Evolutionary conservation across 768 basidiomycete genomes (phyloP).

Genomic region (Mycena venus): DNA sequence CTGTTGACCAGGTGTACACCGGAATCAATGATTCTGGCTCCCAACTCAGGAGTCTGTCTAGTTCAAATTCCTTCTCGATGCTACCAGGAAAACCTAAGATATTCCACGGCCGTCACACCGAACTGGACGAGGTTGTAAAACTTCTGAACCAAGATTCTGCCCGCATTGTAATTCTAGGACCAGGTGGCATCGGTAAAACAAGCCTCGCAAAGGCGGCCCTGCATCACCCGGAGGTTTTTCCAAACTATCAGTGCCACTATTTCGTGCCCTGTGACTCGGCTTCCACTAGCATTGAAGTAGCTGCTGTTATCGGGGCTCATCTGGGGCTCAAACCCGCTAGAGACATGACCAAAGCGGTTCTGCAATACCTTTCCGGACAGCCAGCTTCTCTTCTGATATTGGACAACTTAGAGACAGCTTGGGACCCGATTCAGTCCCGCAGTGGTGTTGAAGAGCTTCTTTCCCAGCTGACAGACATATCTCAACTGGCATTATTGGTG

Average conservation of each 20-base stretch:
- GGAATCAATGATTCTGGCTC: background rate
- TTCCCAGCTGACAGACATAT: background rate
- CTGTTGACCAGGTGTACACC: background rate
- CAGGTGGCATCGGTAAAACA: background rate
- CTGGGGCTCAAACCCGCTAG: background rate
- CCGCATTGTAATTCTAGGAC: background rate
- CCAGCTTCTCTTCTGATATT: background rate
- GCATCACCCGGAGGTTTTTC: background rate
- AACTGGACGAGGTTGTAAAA: background rate
- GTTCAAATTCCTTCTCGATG: background rate
- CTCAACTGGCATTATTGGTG: background rate
- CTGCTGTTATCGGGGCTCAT: background rate
- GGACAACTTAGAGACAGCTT: background rate
- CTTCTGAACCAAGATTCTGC: background rate
- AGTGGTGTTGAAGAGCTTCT: background rate
- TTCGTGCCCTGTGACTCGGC: background rate
- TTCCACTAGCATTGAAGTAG: background rate
- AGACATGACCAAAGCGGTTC: background rate
- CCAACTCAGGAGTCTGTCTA: background rate
- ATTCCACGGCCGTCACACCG: background rate
- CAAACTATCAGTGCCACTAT: background rate
- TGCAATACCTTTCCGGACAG: background rate
- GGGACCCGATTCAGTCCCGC: background rate
- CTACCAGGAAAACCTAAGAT: background rate
- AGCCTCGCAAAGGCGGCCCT: background rate